Base-by-base conservation (phyloP, 1,139 yeast genomes). In the Zygoascus hellenicus region DNA sequence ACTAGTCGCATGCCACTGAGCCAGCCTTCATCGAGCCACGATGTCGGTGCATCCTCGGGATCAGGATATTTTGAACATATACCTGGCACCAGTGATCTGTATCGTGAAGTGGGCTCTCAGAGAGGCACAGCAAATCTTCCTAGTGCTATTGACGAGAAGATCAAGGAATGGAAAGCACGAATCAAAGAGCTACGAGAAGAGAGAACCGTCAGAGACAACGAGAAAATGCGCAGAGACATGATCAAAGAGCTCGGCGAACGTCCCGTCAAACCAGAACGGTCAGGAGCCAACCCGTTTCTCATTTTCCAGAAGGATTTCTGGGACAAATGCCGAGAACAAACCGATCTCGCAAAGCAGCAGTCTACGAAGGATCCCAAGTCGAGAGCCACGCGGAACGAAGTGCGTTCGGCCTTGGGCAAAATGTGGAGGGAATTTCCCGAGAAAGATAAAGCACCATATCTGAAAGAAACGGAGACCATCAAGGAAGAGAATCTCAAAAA, bases 291-390 rank as follows among this genome's bases (percentile, higher is more conserved):
- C 50, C 74, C 74, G n/a, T 70, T 69, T 47, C 52, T 70, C 42
- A 60, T 70, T 14, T 70, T 68, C 53, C 74, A 70, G 48, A 69
- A 69, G 48, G 71, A 67, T 42, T 68, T 67, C 51, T 70, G 74
- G 74, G 71, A 68, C 29, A 60, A 58, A 22, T 66, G 72, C 46
- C 63, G 71, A 17, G 56, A 57, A 37, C 64, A 64, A 42, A 64
- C 72, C 3, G 73, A 70, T 48, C 54, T 53, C 15, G 54, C 55
- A 35, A 66, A 66, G 47, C 69, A 60, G 43, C 53, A 57, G 30
- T 45, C 55, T 2, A 54, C 61, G 2, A 60, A 59, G 1, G 66
- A 63, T 42, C 56, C 65, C 1, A 62, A 57, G 17, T 64, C 65
- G 26, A 57, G 58, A 41, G 72, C 71, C 0, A 58, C 71, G 2